Base-by-base conservation (phyloP, 1,139 yeast species). In the Suhomyces bribrorum region DNA sequence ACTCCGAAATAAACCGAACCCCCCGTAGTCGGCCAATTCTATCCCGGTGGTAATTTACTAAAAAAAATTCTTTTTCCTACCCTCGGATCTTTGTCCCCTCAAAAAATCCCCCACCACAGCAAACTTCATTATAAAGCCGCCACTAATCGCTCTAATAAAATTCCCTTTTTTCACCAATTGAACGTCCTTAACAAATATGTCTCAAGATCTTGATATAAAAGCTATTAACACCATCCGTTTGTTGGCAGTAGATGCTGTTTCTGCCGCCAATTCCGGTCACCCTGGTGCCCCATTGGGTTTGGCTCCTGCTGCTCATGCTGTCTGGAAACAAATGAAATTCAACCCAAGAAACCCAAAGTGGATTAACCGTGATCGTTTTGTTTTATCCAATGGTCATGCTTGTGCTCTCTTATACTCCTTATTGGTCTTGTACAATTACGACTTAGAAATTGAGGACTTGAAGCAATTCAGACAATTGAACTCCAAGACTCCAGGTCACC, bases 211-310 rank as follows among this genome's bases (percentile, higher is more conserved):
- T 59, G 96, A 90, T 65, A 75, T 73, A 54, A 75, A 76, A 64
- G 86, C 96, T 43, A 75, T 94, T 68, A 77, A 80, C 74, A 88
- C 98, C 53, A 87, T 92, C 72, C 89, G 97, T 75, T 73, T 85
- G 50, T 77, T 94, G 58, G 81, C 97, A 31, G 90, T 86, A 44
- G 99, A 92, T 67, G 83, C 86, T 50, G 95, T 87, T 47, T 77
- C 83, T 45, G 79, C 82, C 64, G 95, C 97, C 57, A 86, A 92
- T 71, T 85, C 96, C 46, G 99, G 99, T 54, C 99, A 92, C 74
- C 99, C 99, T 41, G 98, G 98, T 78, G 97, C 99, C 40, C 98
- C 98, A 57, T 81, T 92, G 80, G 98, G 97, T 49, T 74, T 92
- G 66, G 97, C 99, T 20, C 96, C 77, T 26, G 76, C 76, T 33